A percentile compares a stretch with the other conserved stretches of the same genome.
Conservation (phyloP, 1,284 basidiomycete species). For the Puccinia hordei region DNA sequence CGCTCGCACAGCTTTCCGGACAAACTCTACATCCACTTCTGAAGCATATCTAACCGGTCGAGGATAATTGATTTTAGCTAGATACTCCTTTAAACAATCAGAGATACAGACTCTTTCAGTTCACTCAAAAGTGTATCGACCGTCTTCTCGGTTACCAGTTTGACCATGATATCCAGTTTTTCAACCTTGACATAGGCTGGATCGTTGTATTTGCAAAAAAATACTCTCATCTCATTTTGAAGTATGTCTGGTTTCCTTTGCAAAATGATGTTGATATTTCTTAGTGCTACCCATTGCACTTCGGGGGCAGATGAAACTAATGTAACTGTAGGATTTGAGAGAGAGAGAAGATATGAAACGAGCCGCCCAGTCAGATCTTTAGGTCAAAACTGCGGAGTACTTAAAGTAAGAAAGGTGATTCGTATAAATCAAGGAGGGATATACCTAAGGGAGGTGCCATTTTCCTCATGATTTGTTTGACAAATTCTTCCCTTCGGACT, state of each 20-base stretch:
- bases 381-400: not conserved
- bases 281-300: slow-evolving; percentile 94
- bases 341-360: not conserved
- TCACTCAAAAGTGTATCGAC: slow-evolving; percentile 90
- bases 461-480: slow-evolving; percentile 82
- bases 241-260: slow-evolving; percentile 89
- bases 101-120: slow-evolving; percentile 74
- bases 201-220: slow-evolving; percentile 99
- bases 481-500: slow-evolving; percentile 79
- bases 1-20: slow-evolving; percentile 92
- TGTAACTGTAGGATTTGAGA: slow-evolving; percentile 68
- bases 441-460: slow-evolving; percentile 89
- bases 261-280: slow-evolving; percentile 95
- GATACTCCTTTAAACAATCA: slow-evolving; percentile 10
- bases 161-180: slow-evolving; percentile 98
- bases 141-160: slow-evolving; percentile 88
- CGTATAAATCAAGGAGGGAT: not conserved
- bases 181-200: slow-evolving; percentile 98
- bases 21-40: slow-evolving; percentile 97
- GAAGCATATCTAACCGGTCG: slow-evolving; percentile 76
- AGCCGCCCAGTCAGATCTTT: slow-evolving; percentile 16
- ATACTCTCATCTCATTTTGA: slow-evolving; percentile 95
- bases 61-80: slow-evolving; percentile 26
- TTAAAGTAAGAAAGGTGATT: not conserved
- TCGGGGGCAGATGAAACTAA: slow-evolving; percentile 93